Conservation (phyloP, 257 asterid species). For the Buddleja alternifolia region DNA sequence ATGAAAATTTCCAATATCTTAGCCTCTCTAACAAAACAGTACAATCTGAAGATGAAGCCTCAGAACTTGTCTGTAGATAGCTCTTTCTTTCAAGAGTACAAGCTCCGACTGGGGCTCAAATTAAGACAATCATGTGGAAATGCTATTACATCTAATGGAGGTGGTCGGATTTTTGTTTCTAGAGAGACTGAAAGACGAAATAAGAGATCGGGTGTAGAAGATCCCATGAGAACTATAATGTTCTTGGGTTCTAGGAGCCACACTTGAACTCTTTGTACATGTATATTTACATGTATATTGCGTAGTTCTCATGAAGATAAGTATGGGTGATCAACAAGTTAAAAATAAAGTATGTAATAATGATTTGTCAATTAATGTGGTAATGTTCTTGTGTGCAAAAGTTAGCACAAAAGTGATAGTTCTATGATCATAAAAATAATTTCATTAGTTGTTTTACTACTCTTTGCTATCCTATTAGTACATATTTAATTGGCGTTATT, state of each 20-base stretch:
- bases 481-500: too few relatives aligned
- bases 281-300: neutral
- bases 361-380: neutral
- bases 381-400: neutral
- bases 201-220: conserved; percentile 46
- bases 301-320: neutral
- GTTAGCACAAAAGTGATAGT: neutral
- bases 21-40: neutral
- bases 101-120: conserved; percentile 31
- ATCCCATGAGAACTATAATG: conserved; percentile 65
- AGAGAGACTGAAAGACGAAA: conserved; percentile 46
- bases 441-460: too few relatives aligned
- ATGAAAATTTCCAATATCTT: conserved; percentile 29
- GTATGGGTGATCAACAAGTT: neutral
- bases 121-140: conserved; percentile 24
- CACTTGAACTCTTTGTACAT: conserved; percentile 29
- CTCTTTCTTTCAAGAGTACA: conserved; percentile 32
- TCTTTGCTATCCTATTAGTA: too few relatives aligned
- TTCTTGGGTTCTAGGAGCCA: conserved; percentile 69
- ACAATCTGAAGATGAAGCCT: conserved; percentile 40
- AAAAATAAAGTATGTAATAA: neutral
- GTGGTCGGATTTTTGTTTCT: conserved; percentile 16
- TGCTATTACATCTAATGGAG: neutral
- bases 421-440: neutral
- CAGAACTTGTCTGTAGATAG: conserved; percentile 35